Evolutionary conservation across 768 basidiomycete genomes (phyloP), one percentile per base, ranked within the genome.

Genomic region (Mycena floridula): DNA sequence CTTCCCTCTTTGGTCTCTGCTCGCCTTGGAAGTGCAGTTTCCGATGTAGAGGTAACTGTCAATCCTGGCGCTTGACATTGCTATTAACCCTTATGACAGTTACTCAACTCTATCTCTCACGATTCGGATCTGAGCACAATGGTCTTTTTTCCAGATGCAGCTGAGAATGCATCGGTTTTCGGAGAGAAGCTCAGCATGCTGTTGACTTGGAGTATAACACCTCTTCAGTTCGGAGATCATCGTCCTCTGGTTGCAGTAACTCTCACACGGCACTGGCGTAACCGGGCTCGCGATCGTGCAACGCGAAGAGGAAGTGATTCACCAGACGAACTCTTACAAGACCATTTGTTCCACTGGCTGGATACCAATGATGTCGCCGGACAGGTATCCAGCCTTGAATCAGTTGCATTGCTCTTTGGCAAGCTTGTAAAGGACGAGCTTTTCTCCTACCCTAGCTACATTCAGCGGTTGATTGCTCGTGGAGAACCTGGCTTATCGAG

Each of bases 201-300:
- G 2, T 70, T 91, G 8, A 85, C 85, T 0, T 92, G 89, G 89
- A 78, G 79, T 53, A 79, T 90, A 22, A 87, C 88, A 0, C 77
- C 81, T 3, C 66, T 86, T 15, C 89, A 91, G 60, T 89, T 83
- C 48, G 89, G 89, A 8, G 82, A 89, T 36, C 89, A 90, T 52
- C 72, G 89, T 25, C 79, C 85, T 1, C 85, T 82, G 54, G 87
- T 80, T 23, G 85, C 82, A 2, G 80, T 77, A 7, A 82, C 82
- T 16, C 69, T 90, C 30, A 76, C 90, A 41, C 69, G 67, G 3
- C 67, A 70, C 25, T 86, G 85, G 74, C 70, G 79, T 26, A 74
- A 77, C 42, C 76, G 71, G 47, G 75, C 76, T 23, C 74, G 73
- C 45, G 78, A 80, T 49, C 76, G 82, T 16, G 82, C 84, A 6